Evolutionary conservation across 306 rosid species (phyloP).

Genomic region (Lathyrus tuberosus): DNA sequence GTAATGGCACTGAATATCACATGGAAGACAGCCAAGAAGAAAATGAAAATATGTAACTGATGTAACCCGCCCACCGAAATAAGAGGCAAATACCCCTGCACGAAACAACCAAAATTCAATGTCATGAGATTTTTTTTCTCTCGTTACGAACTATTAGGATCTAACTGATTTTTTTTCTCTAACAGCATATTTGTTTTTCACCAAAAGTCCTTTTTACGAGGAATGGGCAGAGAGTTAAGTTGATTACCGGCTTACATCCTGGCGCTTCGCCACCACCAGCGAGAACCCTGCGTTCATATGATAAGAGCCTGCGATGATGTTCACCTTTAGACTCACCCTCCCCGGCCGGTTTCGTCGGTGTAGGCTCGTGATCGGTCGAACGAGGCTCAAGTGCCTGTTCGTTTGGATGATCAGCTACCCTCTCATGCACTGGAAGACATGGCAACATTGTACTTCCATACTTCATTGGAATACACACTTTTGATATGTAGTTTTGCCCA

Average conservation of each 20-base stretch:
- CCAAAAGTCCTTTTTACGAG: neutral
- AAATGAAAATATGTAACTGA: conserved; percentile 93
- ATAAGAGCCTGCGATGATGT: conserved; percentile 66
- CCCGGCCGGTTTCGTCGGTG: neutral
- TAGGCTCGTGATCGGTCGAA: neutral
- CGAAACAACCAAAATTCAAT: conserved; percentile 15
- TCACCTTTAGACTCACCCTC: conserved; percentile 3
- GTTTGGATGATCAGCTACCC: neutral
- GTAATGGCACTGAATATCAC: conserved; percentile 81
- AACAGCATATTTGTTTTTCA: neutral
- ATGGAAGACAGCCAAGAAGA: conserved; percentile 88
- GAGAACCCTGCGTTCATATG: conserved; percentile 68
- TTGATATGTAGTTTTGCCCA: conserved; percentile 72
- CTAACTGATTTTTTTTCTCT: neutral
- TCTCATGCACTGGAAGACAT: conserved; percentile 38
- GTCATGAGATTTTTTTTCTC: neutral
- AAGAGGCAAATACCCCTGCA: conserved; percentile 71
- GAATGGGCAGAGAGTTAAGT: conserved; percentile 28
- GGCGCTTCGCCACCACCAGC: conserved; percentile 29
- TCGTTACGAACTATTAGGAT: neutral
- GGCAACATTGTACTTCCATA: conserved; percentile 74
- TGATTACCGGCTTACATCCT: conserved; percentile 39
- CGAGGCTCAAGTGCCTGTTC: neutral
- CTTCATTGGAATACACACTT: conserved; percentile 54
- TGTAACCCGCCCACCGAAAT: conserved; percentile 78